A percentile compares a stretch with the other conserved stretches of the same genome.
phyloP scores from a whole-genome alignment of 148 eudicot genomes.

The Chenopodium berlandieri region DNA sequence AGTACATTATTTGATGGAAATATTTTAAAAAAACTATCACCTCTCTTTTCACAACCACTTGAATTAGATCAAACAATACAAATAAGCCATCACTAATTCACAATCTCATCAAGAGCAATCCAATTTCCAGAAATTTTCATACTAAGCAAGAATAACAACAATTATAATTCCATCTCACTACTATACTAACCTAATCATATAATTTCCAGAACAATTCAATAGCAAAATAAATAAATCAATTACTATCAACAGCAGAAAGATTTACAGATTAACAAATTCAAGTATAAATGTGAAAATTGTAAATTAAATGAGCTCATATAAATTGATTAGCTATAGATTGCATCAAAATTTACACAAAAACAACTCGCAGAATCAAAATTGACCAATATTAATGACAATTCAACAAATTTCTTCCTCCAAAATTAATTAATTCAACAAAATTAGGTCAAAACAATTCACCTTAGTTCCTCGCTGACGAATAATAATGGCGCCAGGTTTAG shows the following conservation, averaged over 20 bases:
- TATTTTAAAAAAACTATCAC: too few species aligned
- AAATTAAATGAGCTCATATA: background rate
- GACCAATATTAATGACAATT: background rate
- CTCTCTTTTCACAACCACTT: too few species aligned
- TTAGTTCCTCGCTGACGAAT: constrained; percentile 77
- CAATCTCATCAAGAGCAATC: too few species aligned
- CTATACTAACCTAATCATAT: background rate
- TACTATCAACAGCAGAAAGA: background rate
- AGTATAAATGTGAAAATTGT: background rate
- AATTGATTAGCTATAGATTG: background rate
- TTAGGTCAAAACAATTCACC: constrained; percentile 29
- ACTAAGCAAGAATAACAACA: background rate
- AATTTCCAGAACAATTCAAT: background rate
- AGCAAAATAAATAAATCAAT: background rate
- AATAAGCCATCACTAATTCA: too few species aligned
- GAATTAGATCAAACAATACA: too few species aligned
- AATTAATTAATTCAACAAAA: background rate
- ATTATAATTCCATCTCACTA: background rate
- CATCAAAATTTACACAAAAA: background rate
- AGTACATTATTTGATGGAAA: too few species aligned
- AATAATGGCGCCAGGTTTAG: constrained; percentile 75
- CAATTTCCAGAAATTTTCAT: too few species aligned
- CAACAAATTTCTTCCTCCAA: too few species aligned
- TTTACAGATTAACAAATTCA: background rate
- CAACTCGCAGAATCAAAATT: background rate